Percentiles rank a stretch among this genome's conserved stretches.
Evolutionary conservation across 805 yeast genomes (phyloP).

Genomic region (Suhomyces vadensis): DNA sequence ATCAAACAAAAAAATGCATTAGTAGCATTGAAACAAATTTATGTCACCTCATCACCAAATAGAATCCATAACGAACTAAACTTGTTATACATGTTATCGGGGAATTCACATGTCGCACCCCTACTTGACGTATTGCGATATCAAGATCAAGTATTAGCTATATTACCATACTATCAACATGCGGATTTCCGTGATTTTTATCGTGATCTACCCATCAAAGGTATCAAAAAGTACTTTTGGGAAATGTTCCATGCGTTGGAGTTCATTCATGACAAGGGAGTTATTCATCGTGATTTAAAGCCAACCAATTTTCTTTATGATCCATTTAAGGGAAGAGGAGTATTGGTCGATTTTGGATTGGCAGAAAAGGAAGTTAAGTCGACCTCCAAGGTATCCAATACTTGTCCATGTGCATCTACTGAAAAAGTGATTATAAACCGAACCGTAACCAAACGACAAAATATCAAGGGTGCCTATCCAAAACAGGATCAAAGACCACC

Average conservation of each 20-base stretch:
- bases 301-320: constrained; percentile 71
- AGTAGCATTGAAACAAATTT: constrained; percentile 91
- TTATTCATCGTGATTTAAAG: constrained; percentile 46
- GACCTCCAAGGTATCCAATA: constrained; percentile 22
- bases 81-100: constrained; percentile 66
- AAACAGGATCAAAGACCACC: constrained; percentile 87
- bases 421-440: constrained; percentile 24
- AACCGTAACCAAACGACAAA: constrained; percentile 23
- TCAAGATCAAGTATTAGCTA: constrained; percentile 91
- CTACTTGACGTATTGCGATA: constrained; percentile 81
- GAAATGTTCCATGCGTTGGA: constrained; percentile 76
- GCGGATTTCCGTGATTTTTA: constrained; percentile 87
- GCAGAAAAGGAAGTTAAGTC: constrained; percentile 58
- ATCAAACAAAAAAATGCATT: constrained; percentile 37
- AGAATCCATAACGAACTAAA: constrained; percentile 88
- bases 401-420: constrained; percentile 60
- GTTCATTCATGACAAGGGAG: constrained; percentile 51
- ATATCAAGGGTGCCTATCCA: constrained; percentile 60
- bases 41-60: constrained; percentile 92
- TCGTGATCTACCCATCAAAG: constrained; percentile 73
- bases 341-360: constrained; percentile 87
- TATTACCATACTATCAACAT: constrained; percentile 87
- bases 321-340: constrained; percentile 68
- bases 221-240: constrained; percentile 77
- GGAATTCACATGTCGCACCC: constrained; percentile 79